Evolutionary conservation across 83 land plant genomes (phyloP).

Genomic region (Isoetes engelmannii): DNA sequence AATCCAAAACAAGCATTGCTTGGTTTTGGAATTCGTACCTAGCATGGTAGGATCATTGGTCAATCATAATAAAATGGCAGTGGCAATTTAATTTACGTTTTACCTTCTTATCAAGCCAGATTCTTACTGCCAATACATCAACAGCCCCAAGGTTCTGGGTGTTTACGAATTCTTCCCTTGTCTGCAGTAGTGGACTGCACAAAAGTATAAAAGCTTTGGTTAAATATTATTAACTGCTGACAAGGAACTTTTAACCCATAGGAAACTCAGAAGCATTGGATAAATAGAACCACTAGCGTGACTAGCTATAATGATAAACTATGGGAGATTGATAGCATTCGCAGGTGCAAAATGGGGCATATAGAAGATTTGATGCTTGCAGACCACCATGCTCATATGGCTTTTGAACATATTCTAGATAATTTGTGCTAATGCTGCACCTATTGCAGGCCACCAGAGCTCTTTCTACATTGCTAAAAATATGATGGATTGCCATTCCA

Average conservation of each 20-base stretch:
- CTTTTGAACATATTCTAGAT: too few species aligned
- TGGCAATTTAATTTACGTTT: not conserved
- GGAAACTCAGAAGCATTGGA: too few species aligned
- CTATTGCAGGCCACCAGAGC: too few species aligned
- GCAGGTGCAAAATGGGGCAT: too few species aligned
- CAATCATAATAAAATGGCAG: not conserved
- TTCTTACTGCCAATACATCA: slow-evolving; percentile 57
- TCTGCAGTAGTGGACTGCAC: slow-evolving; percentile 48
- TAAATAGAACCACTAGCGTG: too few species aligned
- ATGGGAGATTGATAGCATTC: too few species aligned
- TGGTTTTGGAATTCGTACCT: slow-evolving; percentile 55
- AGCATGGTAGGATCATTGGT: not conserved
- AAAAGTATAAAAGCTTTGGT: not conserved
- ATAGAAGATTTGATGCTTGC: too few species aligned
- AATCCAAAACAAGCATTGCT: slow-evolving; percentile 67
- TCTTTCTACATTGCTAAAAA: too few species aligned
- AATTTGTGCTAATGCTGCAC: too few species aligned
- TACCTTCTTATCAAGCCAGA: slow-evolving; percentile 76
- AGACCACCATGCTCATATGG: too few species aligned
- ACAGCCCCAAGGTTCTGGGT: slow-evolving; percentile 50
- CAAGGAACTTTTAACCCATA: not conserved
- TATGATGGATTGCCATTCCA: too few species aligned
- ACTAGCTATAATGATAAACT: too few species aligned
- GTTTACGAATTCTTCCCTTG: slow-evolving; percentile 65
- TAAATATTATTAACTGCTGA: not conserved